Evolutionary conservation across 176 grass and related monocot genomes (phyloP).

Genomic region (Bolboschoenus planiculmis): DNA sequence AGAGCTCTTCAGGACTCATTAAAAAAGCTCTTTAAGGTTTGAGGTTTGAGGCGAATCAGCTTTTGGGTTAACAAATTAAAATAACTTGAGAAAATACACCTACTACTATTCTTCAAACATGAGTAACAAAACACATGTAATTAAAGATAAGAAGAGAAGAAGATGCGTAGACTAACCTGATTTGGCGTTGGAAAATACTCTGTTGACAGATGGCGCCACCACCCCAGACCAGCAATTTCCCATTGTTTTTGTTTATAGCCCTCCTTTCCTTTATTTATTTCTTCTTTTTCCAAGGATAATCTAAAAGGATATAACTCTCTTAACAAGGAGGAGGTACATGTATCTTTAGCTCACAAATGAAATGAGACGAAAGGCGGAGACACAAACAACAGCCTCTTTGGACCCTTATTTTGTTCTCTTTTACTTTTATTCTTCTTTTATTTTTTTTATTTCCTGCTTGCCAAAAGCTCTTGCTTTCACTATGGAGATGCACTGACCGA

Average conservation of each 20-base stretch:
- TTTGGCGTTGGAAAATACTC: conserved; percentile 58
- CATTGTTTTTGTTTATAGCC: conserved; percentile 27
- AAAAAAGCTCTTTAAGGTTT: neutral
- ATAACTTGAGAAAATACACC: neutral
- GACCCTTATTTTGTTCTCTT: conserved; percentile 1
- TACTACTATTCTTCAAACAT: neutral
- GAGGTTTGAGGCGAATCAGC: neutral
- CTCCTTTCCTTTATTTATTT: neutral
- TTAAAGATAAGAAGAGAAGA: neutral
- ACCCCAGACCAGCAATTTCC: conserved; percentile 56
- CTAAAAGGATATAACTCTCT: neutral
- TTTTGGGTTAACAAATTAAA: neutral
- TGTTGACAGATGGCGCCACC: conserved; percentile 24
- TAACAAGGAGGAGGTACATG: neutral
- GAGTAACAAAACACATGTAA: neutral
- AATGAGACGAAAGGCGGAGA: neutral
- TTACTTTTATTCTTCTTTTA: neutral
- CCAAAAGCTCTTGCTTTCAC: neutral
- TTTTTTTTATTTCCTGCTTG: neutral
- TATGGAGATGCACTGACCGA: neutral
- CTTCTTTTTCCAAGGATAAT: neutral
- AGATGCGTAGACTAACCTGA: conserved; percentile 35
- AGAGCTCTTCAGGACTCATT: neutral
- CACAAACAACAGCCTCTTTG: neutral
- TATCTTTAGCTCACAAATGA: neutral